These are phyloP conservation scores for Sordariomycetes sp. DNA, from an alignment of 2,329 filamentous ascomycete species.

Conservation along the genomic window DNA sequence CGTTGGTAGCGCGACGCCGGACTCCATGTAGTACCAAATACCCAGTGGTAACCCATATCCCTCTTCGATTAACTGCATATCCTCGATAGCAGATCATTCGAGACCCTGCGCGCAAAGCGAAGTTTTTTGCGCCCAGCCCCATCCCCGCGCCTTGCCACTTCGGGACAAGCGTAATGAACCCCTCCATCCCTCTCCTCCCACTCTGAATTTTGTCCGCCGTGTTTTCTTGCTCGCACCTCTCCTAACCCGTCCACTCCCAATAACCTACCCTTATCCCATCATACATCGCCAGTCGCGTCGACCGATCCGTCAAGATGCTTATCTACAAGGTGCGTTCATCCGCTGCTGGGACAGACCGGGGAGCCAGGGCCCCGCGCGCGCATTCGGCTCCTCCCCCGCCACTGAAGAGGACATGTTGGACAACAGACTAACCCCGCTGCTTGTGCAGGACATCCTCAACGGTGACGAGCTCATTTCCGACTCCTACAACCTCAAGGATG, in stretches of 20 bases:
- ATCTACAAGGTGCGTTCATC: conserved; percentile 53
- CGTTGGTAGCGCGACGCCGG: too few species aligned
- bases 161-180: conserved; percentile 6
- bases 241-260: conserved; percentile 1
- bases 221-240: conserved; percentile 1
- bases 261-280: conserved; percentile 1
- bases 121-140: conserved; percentile 6
- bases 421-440: conserved; percentile 17
- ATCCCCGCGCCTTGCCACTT: conserved; percentile 5
- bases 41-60: too few species aligned
- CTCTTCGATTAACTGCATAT: too few species aligned
- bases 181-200: conserved; percentile 11
- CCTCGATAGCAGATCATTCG: not conserved
- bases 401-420: conserved; percentile 3
- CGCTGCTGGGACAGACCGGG: not conserved
- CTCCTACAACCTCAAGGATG: conserved; percentile 74
- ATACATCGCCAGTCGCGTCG: conserved; percentile 2
- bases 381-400: conserved; percentile 1
- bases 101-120: conserved; percentile 4
- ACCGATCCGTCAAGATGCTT: conserved; percentile 53
- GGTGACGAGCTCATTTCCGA: conserved; percentile 96
- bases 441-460: conserved; percentile 84
- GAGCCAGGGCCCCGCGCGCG: not conserved
- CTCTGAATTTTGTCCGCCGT: conserved; percentile 14
- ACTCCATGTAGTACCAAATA: too few species aligned